Base-by-base conservation (phyloP, 306 rosid species). In the Cotoneaster glaucophyllus region DNA sequence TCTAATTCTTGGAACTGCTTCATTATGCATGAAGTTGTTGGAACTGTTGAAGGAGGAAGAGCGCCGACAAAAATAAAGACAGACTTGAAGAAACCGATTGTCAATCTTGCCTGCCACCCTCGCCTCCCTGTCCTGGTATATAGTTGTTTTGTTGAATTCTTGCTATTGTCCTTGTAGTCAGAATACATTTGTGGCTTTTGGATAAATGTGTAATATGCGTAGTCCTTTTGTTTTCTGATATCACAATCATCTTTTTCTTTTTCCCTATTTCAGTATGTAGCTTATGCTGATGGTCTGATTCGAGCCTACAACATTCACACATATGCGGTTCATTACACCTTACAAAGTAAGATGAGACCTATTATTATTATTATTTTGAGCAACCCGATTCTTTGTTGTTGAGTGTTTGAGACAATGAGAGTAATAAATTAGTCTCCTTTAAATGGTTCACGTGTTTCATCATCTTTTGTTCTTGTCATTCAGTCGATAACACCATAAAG, bases 101-200 rank as follows among this genome's bases (percentile, higher is more conserved):
- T 96, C 83, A 96, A 96, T 85, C 92, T 96, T 83, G 93, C 98
- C 59, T 96, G 99, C 86, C 98, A 96, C 86, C 99, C 99, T 82
- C 98, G 99, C 78, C 98, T 87, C 71, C 96, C 99, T 44, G 89
- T 92, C 44, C 79, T 95, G 87, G 97, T 95, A 90, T 45, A 24
- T 75, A 74, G 66, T 78, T 52, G 44, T 59, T 32, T 44, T 28
- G 50, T 39, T 26, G 71, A 58, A 29, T 63, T 56, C 25, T 65
- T 69, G 68, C 44, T 65, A 34, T 76, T 82, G 66, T 77, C 28
- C 54, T 21, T 71, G 34, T 58, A 26, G 77, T 62, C 77, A 6
- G 34, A 69, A n/a, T 54, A 4, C 64, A 13, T 59, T 34, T 81
- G 75, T 77, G 26, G 62, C 63, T 78, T 64, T 69, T 37, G 50